phyloP scores from a whole-genome alignment of 1,139 yeast genomes.

The Kodamaea ohmeri region DNA sequence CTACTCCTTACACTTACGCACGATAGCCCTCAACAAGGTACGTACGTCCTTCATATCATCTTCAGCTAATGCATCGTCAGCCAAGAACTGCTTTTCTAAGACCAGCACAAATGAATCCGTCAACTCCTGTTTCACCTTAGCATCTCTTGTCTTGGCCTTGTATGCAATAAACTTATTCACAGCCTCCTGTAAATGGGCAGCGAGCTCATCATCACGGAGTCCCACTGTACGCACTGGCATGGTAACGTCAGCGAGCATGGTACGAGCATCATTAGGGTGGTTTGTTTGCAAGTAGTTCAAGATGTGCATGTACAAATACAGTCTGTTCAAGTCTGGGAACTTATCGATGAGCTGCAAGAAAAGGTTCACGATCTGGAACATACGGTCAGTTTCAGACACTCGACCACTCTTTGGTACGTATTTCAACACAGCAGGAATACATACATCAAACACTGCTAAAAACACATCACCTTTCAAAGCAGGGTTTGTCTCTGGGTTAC shows the following conservation, averaged over 20 bases:
- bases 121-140: slow-evolving; percentile 39
- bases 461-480: slow-evolving; percentile 90
- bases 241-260: slow-evolving; percentile 56
- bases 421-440: slow-evolving; percentile 50
- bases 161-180: slow-evolving; percentile 71
- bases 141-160: slow-evolving; percentile 39
- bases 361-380: slow-evolving; percentile 43
- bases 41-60: slow-evolving; percentile 30
- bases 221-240: slow-evolving; percentile 60
- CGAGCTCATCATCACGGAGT: slow-evolving; percentile 41
- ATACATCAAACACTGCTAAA: slow-evolving; percentile 74
- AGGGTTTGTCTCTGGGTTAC: slow-evolving; percentile 83
- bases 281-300: slow-evolving; percentile 47
- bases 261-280: slow-evolving; percentile 37
- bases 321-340: slow-evolving; percentile 68
- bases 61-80: slow-evolving; percentile 32
- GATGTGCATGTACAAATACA: slow-evolving; percentile 63
- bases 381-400: slow-evolving; percentile 30
- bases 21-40: slow-evolving; percentile 38
- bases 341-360: slow-evolving; percentile 60
- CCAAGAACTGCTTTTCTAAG: slow-evolving; percentile 30
- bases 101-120: slow-evolving; percentile 44
- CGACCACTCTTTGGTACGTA: slow-evolving; percentile 27
- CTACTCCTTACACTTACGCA: slow-evolving; percentile 22
- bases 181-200: slow-evolving; percentile 61